A percentile compares a stretch with the other conserved stretches of the same genome.
These are phyloP conservation scores for Gonium pectorale DNA, from an alignment of 139 green algal species.

Conservation along the genomic window DNA sequence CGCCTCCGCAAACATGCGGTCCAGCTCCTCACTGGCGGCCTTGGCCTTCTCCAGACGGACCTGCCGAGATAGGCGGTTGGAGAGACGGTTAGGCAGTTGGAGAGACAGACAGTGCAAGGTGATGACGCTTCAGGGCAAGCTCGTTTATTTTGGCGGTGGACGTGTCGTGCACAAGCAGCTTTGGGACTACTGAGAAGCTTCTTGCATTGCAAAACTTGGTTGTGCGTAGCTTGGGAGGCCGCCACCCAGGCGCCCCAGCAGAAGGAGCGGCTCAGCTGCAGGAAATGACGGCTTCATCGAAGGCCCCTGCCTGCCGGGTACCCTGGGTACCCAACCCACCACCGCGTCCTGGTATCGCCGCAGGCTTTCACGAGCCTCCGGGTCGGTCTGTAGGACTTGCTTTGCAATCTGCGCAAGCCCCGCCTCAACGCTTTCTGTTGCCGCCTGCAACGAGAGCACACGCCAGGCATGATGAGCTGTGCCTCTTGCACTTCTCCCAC, in stretches of 20 bases:
- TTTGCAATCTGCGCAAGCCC: slow-evolving; percentile 21
- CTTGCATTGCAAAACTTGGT: too few species aligned
- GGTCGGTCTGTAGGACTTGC: slow-evolving; percentile 48
- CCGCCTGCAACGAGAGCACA: background rate
- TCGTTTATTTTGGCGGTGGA: too few species aligned
- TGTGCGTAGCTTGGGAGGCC: too few species aligned
- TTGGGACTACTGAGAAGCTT: too few species aligned
- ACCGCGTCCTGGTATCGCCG: slow-evolving; percentile 55
- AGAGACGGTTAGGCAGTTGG: too few species aligned
- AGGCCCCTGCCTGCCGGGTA: too few species aligned
- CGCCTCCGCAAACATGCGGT: slow-evolving; percentile 60
- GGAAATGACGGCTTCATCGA: too few species aligned
- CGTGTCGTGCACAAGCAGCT: too few species aligned
- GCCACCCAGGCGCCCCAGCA: too few species aligned
- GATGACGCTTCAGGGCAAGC: too few species aligned
- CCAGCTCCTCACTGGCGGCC: slow-evolving; percentile 69
- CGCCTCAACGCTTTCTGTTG: background rate
- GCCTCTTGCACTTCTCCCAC: background rate
- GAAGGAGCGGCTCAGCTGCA: too few species aligned
- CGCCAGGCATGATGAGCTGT: background rate
- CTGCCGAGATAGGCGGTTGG: background rate
- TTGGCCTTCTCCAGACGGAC: slow-evolving; percentile 61
- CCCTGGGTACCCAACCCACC: slow-evolving; percentile 7
- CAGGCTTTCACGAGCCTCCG: slow-evolving; percentile 45
- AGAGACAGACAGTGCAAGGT: too few species aligned